These are phyloP conservation scores for Penicillium crystallinum DNA, from an alignment of 495 filamentous ascomycete genomes.

Conservation along the genomic window DNA sequence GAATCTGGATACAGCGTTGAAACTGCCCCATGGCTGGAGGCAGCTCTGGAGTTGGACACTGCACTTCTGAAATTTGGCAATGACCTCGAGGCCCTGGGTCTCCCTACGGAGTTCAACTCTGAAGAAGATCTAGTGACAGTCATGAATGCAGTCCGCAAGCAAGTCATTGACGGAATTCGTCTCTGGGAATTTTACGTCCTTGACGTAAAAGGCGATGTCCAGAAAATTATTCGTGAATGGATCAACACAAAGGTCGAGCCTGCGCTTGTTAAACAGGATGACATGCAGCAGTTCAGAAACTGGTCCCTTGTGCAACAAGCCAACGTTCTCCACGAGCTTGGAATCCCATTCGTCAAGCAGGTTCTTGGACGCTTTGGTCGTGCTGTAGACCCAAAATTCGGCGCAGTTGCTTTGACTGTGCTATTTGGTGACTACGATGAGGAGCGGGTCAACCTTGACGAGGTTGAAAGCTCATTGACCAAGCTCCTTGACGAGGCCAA, in stretches of 20 bases:
- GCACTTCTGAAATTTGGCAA: constrained; percentile 72
- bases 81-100: constrained; percentile 58
- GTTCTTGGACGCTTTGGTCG: constrained; percentile 76
- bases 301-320: constrained; percentile 57
- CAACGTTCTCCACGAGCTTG: constrained; percentile 55
- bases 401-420: constrained; percentile 62
- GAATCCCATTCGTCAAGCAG: constrained; percentile 60
- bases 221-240: constrained; percentile 68
- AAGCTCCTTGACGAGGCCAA: constrained; percentile 80
- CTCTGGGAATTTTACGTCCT: constrained; percentile 94
- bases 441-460: constrained; percentile 29
- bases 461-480: constrained; percentile 44
- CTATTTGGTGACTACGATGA: constrained; percentile 64
- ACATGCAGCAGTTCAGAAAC: constrained; percentile 40
- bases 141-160: constrained; percentile 77
- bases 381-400: constrained; percentile 57
- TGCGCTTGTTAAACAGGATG: constrained; percentile 31
- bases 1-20: constrained; percentile 93
- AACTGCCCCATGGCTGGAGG: constrained; percentile 88
- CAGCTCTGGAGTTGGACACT: constrained; percentile 82
- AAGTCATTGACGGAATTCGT: constrained; percentile 67
- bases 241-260: constrained; percentile 46
- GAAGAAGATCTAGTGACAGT: constrained; percentile 72
- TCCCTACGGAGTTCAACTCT: constrained; percentile 67
- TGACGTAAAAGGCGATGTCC: constrained; percentile 67